Evolutionary conservation across 805 yeast species (phyloP), one percentile per base, ranked within the genome.

Genomic region (Candida incommunis): DNA sequence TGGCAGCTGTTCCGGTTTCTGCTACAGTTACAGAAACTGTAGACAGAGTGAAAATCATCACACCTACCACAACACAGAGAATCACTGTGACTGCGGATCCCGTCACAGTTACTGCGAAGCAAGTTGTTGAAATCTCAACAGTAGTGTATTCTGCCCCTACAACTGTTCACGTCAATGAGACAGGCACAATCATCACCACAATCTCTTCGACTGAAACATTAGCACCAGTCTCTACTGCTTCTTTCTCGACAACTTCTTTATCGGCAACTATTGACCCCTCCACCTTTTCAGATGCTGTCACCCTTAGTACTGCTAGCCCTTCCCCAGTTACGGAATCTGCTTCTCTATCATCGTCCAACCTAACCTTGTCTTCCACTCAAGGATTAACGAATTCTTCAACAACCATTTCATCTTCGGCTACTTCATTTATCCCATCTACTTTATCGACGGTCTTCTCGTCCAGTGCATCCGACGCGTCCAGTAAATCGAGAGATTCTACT

Each of bases 31-130:
- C 13, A 9, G 20, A 31, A 18, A 31, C 37, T 13, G 18, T 31
- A 11, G 18, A 31, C 11, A 9, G 20, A 9, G 37, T 31, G 20
- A 52, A 61, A 3, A 51, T 65, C 25, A 48, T 58, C 42, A 61
- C 69, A 1, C 45, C 57, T 3, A 54, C 66, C 16, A 56, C 59
- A 41, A 55, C 63, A 13, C 43, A 43, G 15, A 45, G 51, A 2
- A 43, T 46, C 23, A 50, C 53, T 1, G 42, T 53, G 4, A 25
- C 41, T 3, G 16, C 47, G 4, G 44, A 49, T 3, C 20, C 50
- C n/a, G 26, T 35, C 22, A 22, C 44, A 1, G 23, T 49, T 31
- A 15, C 18, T 22, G 3, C 37, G 23, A 22, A 45, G 15, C 23
- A 42, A 7, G 24, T 24, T 7, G 26, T 23, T 22, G 9, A 23